Base-by-base conservation (phyloP, 2,329 filamentous ascomycete species). In the Diaporthe nobilis region DNA sequence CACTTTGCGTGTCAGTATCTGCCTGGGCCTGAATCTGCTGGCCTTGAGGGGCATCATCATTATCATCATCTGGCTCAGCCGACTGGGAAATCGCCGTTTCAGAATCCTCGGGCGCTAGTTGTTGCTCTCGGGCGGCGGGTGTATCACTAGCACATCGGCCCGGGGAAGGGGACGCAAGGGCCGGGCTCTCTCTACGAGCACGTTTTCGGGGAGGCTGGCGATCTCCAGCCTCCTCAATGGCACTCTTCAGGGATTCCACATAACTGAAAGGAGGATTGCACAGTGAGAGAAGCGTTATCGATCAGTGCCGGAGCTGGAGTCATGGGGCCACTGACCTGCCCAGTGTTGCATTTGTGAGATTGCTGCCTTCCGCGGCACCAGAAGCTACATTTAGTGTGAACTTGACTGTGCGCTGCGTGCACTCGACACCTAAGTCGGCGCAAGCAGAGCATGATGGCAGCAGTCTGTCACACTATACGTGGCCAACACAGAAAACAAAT, bases 391-490 rank as follows among this genome's bases (percentile, higher is more conserved):
- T 25, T 8, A 63, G 31, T 47, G 37, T 31, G 25, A 63, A 47
- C 12, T 10, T 63, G 4, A 63, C n/a, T 7, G 39, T 47, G 39
- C 60, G 60, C 60, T 63, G 39, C 15, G 15, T 63, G 39, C 60
- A 63, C 60, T 63, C 60, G 4, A 63, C 47, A 22, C 39, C 60
- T 7, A 63, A 25, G n/a, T 13, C 10, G 4, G 60, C 39, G 31
- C 60, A 63, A 8, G 60, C 7, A 63, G 60, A 63, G 60, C 60
- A 63, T 47, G 60, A 63, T 13, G 60, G 60, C 15, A 63, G 60
- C 60, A 47, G 10, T 31, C 39, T 63, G 17, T 63, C 60, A 25
- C 60, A 63, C 60, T 63, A 63, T 31, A 47, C 7, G 7, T 28
- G 4, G 25, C 39, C 22, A 12, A 44, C 51, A n/a, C 28, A 3